phyloP scores from a whole-genome alignment of 1,139 yeast genomes.

The Hansenula sp. region DNA sequence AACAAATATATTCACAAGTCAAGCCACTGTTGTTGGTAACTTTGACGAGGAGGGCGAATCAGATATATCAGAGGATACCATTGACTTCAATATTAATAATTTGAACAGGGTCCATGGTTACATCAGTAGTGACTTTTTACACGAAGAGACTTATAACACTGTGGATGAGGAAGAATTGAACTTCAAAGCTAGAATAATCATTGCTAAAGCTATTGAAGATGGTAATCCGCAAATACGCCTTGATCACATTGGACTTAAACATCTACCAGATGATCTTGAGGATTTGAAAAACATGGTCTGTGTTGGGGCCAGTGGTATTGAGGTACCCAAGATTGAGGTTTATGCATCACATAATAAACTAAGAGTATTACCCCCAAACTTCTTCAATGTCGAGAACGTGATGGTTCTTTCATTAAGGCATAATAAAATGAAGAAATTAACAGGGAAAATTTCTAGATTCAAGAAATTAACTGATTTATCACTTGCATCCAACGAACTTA shows the following conservation, averaged over 20 bases:
- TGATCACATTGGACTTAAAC: conserved; percentile 38
- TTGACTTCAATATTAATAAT: conserved; percentile 20
- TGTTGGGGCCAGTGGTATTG: conserved; percentile 31
- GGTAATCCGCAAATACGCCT: conserved; percentile 35
- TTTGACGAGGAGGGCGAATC: conserved; percentile 1
- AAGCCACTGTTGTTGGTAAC: conserved; percentile 20
- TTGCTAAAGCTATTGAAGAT: conserved; percentile 28
- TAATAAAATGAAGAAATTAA: conserved; percentile 46
- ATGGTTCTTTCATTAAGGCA: conserved; percentile 52
- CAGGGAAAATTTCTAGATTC: conserved; percentile 47
- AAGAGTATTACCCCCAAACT: conserved; percentile 42
- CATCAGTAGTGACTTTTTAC: conserved; percentile 16
- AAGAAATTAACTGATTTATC: conserved; percentile 44
- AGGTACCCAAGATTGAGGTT: conserved; percentile 38
- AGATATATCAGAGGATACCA: conserved; percentile 16
- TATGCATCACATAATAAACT: conserved; percentile 50
- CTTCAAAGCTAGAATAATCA: conserved; percentile 13
- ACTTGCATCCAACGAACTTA: conserved; percentile 47
- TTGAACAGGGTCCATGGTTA: conserved; percentile 20
- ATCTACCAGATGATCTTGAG: conserved; percentile 51
- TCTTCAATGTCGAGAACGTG: conserved; percentile 47
- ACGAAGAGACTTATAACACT: conserved; percentile 9
- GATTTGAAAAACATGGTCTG: conserved; percentile 50
- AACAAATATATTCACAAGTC: conserved; percentile 10
- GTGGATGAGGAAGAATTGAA: conserved; percentile 14